Percentiles rank a stretch among this genome's conserved stretches.
Evolutionary conservation across 31 red algal species (phyloP).

Genomic region (Endocladia muricata): DNA sequence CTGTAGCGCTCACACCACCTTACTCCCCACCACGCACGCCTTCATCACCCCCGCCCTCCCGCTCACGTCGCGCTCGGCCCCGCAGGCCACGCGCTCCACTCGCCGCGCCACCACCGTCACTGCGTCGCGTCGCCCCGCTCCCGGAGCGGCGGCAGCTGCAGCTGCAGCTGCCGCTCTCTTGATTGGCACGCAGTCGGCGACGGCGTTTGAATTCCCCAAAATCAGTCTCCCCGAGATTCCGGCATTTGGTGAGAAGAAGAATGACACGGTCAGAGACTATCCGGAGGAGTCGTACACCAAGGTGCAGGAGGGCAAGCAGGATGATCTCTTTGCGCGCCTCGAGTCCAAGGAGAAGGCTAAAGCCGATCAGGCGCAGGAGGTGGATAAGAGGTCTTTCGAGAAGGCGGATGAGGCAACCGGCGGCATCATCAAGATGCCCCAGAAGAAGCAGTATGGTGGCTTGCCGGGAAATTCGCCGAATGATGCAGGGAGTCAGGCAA

Average conservation of each 20-base stretch:
- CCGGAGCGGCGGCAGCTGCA: not conserved
- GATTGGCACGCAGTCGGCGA: not conserved
- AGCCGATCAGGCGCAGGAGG: not conserved
- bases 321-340: slow-evolving; percentile 26
- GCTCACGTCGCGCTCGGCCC: too few species aligned
- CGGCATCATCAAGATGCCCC: not conserved
- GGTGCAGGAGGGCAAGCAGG: slow-evolving; percentile 31
- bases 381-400: too few species aligned
- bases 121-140: not conserved
- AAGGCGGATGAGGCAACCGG: too few species aligned
- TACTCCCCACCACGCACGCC: too few species aligned
- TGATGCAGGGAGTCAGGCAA: not conserved
- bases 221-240: not conserved
- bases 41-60: too few species aligned
- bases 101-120: not conserved
- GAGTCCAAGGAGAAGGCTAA: slow-evolving; percentile 28
- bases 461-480: not conserved
- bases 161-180: not conserved
- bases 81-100: too few species aligned
- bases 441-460: not conserved
- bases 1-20: too few species aligned
- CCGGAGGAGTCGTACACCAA: not conserved
- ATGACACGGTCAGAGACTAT: not conserved
- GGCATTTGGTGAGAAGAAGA: slow-evolving; percentile 5
- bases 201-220: not conserved